Evolutionary conservation across 768 basidiomycete genomes (phyloP), one percentile per base, ranked within the genome.

Genomic region (Tubosaeta brunneosetosa): DNA sequence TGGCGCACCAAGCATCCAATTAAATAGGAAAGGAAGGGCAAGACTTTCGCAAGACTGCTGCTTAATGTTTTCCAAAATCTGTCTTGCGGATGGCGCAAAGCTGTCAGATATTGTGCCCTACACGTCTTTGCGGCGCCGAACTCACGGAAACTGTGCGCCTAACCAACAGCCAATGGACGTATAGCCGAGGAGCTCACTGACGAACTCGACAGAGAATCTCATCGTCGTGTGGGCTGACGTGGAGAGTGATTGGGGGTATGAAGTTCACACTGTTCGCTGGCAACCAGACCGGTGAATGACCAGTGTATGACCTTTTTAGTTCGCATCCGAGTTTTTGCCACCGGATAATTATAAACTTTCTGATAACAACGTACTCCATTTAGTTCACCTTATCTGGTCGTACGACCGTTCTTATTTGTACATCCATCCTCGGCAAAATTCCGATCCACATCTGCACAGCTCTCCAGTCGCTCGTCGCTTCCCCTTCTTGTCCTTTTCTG

Each of bases 11-110:
- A 91, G 76, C 52, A 94, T 74, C 97, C 97, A 99, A 61, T 91
- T 97, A 56, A 84, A 77, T 49, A 99, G 78, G 70, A 99, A 99
- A 0, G 94, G 93, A 16, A 97, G 74, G 1, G 97, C 88, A 46
- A 99, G 83, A 29, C 94, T 88, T 61, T 93, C 92, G 66, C 88
- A 91, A 41, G 89, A 92, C 66, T 86, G 82, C 16, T 78, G 73
- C 51, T 74, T 76, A 51, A 79, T 73, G 68, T 94, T 97, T 73
- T 91, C 85, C 31, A 94, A 44, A 9, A 95, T 78, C 75, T 97
- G 94, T 44, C 92, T 94, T 52, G 44, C 27, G 17, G 8, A 47
- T 6, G 14, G 17, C 45, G 38, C 41, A 14, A 51, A 25, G 16
- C 27, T 10, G 38, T 58, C 53, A 59, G 44, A 49, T 57, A n/a